Base-by-base conservation (phyloP, 2,329 filamentous ascomycete species). In the Diaporthe ilicicola region DNA sequence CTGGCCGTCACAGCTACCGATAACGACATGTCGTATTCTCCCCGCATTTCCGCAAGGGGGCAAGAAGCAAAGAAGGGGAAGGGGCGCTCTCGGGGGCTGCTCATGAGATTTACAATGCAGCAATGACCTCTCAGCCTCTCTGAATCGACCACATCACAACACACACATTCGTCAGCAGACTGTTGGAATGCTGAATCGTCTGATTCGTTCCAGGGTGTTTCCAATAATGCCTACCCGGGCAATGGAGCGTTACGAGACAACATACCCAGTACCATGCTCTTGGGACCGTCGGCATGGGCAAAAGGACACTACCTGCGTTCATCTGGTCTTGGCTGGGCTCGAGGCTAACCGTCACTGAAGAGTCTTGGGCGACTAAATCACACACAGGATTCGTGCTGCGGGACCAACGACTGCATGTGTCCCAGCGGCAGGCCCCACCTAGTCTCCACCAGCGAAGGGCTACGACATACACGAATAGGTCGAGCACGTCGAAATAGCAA, bases 181-280 rank as follows among this genome's bases (percentile, higher is more conserved):
- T 37, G 29, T 2, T 64, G 59, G 59, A 64, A 64, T 64, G 59
- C 4, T 48, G 32, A 50, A 50, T 64, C 24, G 29, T 29, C 44
- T 64, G 27, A 37, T 64, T 12, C n/a, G 59, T 27, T 64, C n/a
- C 44, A 64, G 55, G 55, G 55, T 59, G 55, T 44, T 42, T 44
- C 37, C 37, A 50, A 50, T 50, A 48, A 50, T 50, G 59, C 44
- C 59, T 64, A 44, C 44, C 44, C 29, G 44, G 44, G 59, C 59
- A 50, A 50, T 50, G 59, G 59, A 50, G 42, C 59, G 44, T 64
- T 37, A 64, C 59, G 59, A 37, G 59, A 64, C 59, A 50, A 64
- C 59, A 50, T 27, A 50, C 59, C 59, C 59, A 64, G 44, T 64
- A 64, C 59, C 59, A 64, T 24, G 44, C 59, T 50, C 59, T 50